Conservation (phyloP, 1,284 basidiomycete genomes). For the Rhodotorula sp. region DNA sequence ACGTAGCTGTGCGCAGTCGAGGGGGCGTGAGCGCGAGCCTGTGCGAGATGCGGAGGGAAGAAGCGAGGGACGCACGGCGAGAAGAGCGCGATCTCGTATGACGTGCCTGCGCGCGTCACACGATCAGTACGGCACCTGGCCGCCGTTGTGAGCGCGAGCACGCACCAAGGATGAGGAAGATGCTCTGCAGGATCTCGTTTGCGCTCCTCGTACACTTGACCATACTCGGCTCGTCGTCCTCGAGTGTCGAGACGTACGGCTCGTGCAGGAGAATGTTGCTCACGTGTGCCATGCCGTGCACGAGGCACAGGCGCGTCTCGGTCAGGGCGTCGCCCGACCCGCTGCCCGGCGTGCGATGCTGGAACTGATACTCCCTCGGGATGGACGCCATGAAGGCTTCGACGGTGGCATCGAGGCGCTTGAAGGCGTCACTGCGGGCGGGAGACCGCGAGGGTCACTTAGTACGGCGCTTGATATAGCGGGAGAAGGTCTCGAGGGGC, state of each 20-base stretch:
- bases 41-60: too few species aligned
- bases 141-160: too few species aligned
- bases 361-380: constrained; percentile 41
- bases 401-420: constrained; percentile 39
- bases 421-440: constrained; percentile 39
- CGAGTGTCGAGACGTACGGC: constrained; percentile 32
- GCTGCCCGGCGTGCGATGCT: neutral
- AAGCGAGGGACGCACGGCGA: constrained; percentile 33
- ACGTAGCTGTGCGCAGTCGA: neutral
- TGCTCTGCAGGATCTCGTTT: constrained; percentile 36
- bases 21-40: too few species aligned
- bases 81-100: constrained; percentile 41
- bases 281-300: constrained; percentile 37
- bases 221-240: constrained; percentile 31
- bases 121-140: too few species aligned
- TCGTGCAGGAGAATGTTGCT: constrained; percentile 44
- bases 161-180: constrained; percentile 34
- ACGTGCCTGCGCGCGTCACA: constrained; percentile 16
- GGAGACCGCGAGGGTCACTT: too few species aligned
- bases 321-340: neutral
- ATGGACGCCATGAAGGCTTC: constrained; percentile 43
- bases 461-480: neutral
- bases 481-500: neutral
- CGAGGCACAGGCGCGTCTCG: constrained; percentile 28
- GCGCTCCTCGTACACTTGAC: constrained; percentile 33